These are phyloP conservation scores for Leishmania tarentolae DNA, from an alignment of 208 protist genomes.

Conservation along the genomic window DNA sequence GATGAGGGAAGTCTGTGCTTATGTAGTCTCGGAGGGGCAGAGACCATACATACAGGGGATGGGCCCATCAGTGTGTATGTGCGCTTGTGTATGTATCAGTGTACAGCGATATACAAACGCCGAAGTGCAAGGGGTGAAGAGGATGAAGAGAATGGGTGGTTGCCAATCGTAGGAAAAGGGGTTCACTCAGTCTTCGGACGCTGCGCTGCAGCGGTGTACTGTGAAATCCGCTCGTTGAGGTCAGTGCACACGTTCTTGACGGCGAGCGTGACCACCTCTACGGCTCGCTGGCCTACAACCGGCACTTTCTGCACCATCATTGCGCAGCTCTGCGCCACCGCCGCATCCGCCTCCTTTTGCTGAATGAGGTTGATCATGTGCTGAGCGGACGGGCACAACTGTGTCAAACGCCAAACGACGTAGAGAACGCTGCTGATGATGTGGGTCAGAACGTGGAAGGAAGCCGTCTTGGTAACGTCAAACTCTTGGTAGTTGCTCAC, in stretches of 20 bases:
- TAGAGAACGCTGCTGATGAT: conserved; percentile 41
- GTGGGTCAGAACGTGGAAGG: conserved; percentile 40
- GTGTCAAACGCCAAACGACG: conserved; percentile 24
- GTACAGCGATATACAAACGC: not conserved
- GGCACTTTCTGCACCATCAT: conserved; percentile 31
- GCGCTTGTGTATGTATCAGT: not conserved
- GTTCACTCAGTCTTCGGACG: not conserved
- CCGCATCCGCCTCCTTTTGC: conserved; percentile 18
- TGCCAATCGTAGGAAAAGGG: not conserved
- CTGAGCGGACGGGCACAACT: conserved; percentile 16
- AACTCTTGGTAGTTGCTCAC: conserved; percentile 36
- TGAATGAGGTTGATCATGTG: conserved; percentile 15
- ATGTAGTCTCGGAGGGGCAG: not conserved
- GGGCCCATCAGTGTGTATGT: not conserved
- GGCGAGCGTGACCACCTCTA: conserved; percentile 31
- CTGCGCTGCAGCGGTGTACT: conserved; percentile 10
- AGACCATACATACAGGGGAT: not conserved
- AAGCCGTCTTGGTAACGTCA: conserved; percentile 44
- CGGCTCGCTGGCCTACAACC: conserved; percentile 32
- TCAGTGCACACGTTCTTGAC: conserved; percentile 32
- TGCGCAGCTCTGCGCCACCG: conserved; percentile 11
- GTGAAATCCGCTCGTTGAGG: conserved; percentile 33
- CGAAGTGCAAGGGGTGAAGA: not conserved
- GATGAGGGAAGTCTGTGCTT: not conserved
- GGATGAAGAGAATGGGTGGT: no score